Evolutionary conservation across 352 stramenopile species (phyloP).

Genomic region (Phytopythium oedochilum): DNA sequence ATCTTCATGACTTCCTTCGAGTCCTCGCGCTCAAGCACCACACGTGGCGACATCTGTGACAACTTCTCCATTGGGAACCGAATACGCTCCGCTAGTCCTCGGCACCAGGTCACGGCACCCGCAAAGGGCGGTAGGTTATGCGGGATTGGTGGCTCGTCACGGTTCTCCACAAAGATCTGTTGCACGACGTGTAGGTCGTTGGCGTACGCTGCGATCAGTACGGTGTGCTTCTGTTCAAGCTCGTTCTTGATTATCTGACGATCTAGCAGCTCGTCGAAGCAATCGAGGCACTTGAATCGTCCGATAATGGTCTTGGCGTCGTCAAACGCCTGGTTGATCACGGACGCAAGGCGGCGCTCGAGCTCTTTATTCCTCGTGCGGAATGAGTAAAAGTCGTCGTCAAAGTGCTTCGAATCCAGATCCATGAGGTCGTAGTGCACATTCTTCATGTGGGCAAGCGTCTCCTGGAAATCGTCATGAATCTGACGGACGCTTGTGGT

Average conservation of each 20-base stretch:
- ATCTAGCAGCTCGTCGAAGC: constrained; percentile 87
- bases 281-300: constrained; percentile 90
- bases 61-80: constrained; percentile 88
- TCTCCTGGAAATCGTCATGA: constrained; percentile 81
- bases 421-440: constrained; percentile 89
- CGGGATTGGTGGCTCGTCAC: constrained; percentile 82
- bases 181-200: constrained; percentile 83
- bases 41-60: constrained; percentile 61
- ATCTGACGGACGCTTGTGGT: constrained; percentile 90
- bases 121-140: constrained; percentile 88
- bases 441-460: constrained; percentile 64
- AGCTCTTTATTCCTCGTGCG: constrained; percentile 86
- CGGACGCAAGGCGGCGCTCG: constrained; percentile 77
- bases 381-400: constrained; percentile 91
- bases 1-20: constrained; percentile 88
- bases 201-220: constrained; percentile 74
- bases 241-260: constrained; percentile 86
- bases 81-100: constrained; percentile 83
- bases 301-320: constrained; percentile 87
- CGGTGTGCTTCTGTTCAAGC: constrained; percentile 83
- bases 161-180: constrained; percentile 87
- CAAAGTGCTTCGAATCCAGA: constrained; percentile 86
- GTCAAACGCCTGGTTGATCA: constrained; percentile 92
- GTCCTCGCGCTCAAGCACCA: constrained; percentile 87
- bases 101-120: constrained; percentile 89